Evolutionary conservation across 2,329 filamentous ascomycete species (phyloP), one percentile per base, ranked within the genome.

Genomic region (Eutypa lata): DNA sequence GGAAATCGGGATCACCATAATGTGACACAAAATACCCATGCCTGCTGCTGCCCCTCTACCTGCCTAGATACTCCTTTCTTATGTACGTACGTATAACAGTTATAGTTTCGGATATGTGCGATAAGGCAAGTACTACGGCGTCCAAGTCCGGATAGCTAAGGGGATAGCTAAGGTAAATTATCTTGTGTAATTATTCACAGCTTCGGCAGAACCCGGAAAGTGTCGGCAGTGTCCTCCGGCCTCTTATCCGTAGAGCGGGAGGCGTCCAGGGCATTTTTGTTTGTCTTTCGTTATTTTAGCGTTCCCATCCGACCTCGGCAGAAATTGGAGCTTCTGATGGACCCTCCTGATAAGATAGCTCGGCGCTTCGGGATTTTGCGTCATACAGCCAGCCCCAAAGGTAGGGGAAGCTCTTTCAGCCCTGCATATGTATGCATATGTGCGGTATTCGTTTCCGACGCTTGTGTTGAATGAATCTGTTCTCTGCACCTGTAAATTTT

Each of bases 281-380:
- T n/a, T n/a, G n/a, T n/a, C n/a, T n/a, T n/a, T n/a, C n/a, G n/a
- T n/a, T n/a, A n/a, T n/a, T 31, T 31, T 31, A 31, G 26, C 26
- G 26, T 10, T 54, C 38, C 42, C 37, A 54, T 55, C 56, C 57
- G 57, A 60, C 57, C 57, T 60, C 57, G 57, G 57, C 57, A 60
- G 47, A 49, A 37, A 40, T 16, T 22, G 47, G 47, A 49, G 42
- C 42, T 45, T 45, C 42, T 45, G 42, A 45, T 45, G 26, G 26
- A 10, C 6, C 26, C n/a, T 31, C 10, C 42, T 45, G 42, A 45
- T 45, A 45, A 28, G 42, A 28, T 45, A n/a, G 22, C 44, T 60
- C 56, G 56, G 57, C 47, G 55, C 47, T 53, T 58, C 55, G 56
- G 57, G 49, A 60, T 40, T 51, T 58, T 28, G 21, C 42, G 42